These are phyloP conservation scores for Mortierella hygrophila DNA, from an alignment of 192 early-diverging fungal genomes.

Conservation along the genomic window DNA sequence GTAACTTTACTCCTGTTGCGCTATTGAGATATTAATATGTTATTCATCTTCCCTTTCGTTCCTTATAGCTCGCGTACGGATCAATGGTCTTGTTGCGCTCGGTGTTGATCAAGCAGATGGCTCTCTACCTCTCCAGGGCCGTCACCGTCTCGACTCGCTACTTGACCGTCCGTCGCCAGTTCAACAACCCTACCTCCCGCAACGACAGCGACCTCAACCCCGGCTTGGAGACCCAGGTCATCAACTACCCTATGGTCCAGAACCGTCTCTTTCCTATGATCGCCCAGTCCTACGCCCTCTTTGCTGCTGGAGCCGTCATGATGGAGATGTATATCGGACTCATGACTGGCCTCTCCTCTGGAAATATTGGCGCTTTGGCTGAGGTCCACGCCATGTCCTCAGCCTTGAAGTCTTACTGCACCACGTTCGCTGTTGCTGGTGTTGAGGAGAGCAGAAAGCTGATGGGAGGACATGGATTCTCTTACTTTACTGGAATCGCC, in stretches of 20 bases:
- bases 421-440: slow-evolving; percentile 68
- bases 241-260: slow-evolving; percentile 61
- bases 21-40: not conserved
- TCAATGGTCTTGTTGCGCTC: slow-evolving; percentile 73
- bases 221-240: slow-evolving; percentile 59
- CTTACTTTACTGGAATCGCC: slow-evolving; percentile 74
- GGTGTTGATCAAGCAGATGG: slow-evolving; percentile 62
- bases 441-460: slow-evolving; percentile 78
- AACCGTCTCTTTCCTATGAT: slow-evolving; percentile 61
- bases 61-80: slow-evolving; percentile 65
- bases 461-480: slow-evolving; percentile 83
- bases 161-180: slow-evolving; percentile 58
- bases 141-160: slow-evolving; percentile 61
- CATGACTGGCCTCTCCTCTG: slow-evolving; percentile 65
- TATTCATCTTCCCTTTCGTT: not conserved
- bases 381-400: slow-evolving; percentile 86
- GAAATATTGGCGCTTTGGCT: slow-evolving; percentile 41
- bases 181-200: slow-evolving; percentile 44
- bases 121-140: slow-evolving; percentile 55
- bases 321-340: slow-evolving; percentile 59
- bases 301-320: slow-evolving; percentile 26
- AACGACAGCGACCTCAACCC: slow-evolving; percentile 57
- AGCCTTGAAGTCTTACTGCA: slow-evolving; percentile 77
- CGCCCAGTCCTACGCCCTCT: slow-evolving; percentile 63
- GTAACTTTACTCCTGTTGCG: not conserved